Evolutionary conservation across 176 grass and related monocot genomes (phyloP), one percentile per base, ranked within the genome.

Genomic region (Oryza brachyantha): DNA sequence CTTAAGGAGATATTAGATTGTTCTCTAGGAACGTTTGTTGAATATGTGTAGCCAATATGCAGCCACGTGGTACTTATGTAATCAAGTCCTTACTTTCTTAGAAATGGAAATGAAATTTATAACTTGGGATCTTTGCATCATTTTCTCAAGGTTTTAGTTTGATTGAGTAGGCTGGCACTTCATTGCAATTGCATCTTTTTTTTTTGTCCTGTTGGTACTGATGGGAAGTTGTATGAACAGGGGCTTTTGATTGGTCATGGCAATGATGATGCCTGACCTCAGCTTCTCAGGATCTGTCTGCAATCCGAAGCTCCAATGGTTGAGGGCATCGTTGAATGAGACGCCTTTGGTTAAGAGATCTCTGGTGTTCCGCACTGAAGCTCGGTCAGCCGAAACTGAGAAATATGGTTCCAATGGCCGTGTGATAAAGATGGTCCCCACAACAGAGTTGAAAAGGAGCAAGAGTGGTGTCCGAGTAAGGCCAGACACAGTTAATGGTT

Each of bases 351-450:
- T 72, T 27, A 88, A 87, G 67, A 86, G 71, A 69, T 35, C 68
- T 79, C 45, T 80, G 13, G 75, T 75, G 59, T 77, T 94, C 40
- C 26, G 75, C 19, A 83, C 73, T 84, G 70, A 89, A 68, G 91
- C 72, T 27, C 81, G 82, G 52, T 86, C 81, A 13, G 48, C 42
- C 0, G 87, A 92, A 42, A 72, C 91, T 7, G 85, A 90, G 31
- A 94, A 88, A 81, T 90, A 82, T 60, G 76, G 76, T 68, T 85
- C 87, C 61, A 92, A 97, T 92, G 94, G 91, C 31, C 61, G 85
- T 1, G 81, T 65, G 25, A 90, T 55, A 46, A 97, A 94, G 79
- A 97, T 97, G 94, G 87, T 97, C 38, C 87, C 91, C 3, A 94
- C 91, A 8, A 90, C 63, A 41, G 82, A 88, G 39, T 81, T 93